A percentile compares a stretch with the other conserved stretches of the same genome.
phyloP scores from a whole-genome alignment of 1,284 basidiomycete species.

The Blastosporella zonata region DNA sequence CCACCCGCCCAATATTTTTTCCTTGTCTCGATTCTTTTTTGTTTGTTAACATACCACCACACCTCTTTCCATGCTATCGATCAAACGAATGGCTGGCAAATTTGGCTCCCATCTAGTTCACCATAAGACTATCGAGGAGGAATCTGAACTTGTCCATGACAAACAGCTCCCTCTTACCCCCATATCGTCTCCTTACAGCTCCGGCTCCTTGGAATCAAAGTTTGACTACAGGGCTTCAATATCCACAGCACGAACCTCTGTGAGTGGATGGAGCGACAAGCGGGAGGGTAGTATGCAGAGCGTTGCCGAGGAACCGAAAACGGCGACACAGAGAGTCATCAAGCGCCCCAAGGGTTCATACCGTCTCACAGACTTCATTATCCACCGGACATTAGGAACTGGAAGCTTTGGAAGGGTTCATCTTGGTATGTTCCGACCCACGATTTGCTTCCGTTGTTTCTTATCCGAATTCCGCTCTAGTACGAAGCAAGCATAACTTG shows the following conservation, averaged over 20 bases:
- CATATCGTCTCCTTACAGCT: constrained; percentile 25
- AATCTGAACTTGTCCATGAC: constrained; percentile 10
- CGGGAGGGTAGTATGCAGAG: constrained; percentile 38
- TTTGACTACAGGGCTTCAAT: constrained; percentile 55
- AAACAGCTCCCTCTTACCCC: constrained; percentile 26
- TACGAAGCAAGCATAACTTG: constrained; percentile 88
- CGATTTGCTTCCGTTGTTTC: constrained; percentile 4
- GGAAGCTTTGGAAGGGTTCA: constrained; percentile 96
- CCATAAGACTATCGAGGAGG: constrained; percentile 25
- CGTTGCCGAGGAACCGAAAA: constrained; percentile 28
- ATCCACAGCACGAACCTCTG: constrained; percentile 59
- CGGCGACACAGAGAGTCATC: constrained; percentile 21
- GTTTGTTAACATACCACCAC: background rate
- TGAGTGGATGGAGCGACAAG: constrained; percentile 46
- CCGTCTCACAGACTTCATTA: constrained; percentile 68
- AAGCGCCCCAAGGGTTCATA: constrained; percentile 62
- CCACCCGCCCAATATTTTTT: constrained; percentile 7
- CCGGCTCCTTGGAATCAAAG: constrained; percentile 21
- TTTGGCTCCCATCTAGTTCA: constrained; percentile 30
- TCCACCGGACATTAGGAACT: constrained; percentile 82
- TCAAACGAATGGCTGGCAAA: constrained; percentile 39
- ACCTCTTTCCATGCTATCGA: constrained; percentile 25
- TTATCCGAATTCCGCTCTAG: constrained; percentile 33
- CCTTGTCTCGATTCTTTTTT: constrained; percentile 11
- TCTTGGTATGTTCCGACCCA: constrained; percentile 55